Base-by-base conservation (phyloP, 495 filamentous ascomycete species). In the Aspergillus diversus region DNA sequence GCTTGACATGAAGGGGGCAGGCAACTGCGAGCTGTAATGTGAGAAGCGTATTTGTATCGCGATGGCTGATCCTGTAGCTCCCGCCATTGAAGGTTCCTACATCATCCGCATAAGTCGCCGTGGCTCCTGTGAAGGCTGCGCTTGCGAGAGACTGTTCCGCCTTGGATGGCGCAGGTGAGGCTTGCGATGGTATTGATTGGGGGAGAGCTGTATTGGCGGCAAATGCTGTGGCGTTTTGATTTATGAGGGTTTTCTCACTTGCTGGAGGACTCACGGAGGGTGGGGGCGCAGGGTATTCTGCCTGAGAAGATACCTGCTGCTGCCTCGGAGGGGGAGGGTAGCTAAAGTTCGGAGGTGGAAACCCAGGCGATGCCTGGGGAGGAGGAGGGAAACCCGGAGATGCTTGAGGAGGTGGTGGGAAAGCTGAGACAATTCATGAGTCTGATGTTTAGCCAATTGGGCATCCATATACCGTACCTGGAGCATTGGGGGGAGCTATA, bases 61-160 rank as follows among this genome's bases (percentile, higher is more conserved):
- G 84, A 69, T 99, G 95, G 66, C 92, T 95, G 74, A 99, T 92
- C 21, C 96, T 81, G 71, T 94, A 99, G 64, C 87, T 92, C 8
- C 95, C 95, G 11, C 95, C 95, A 77, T 98, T 97, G 82, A 99
- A 98, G 0, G 90, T 96, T 4, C 95, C 95, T 12, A 93, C 81
- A 57, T 95, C 91, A 73, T 98, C 95, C 7, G 63, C 50, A 0
- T 69, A 63, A 1, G 73, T 66, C 0, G 74, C 71, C 52, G 64
- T 65, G 13, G 59, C 59, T 17, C 63, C 63, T 4, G 37, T 33
- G 73, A 75, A 57, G 72, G 31, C 12, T n/a, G 16, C 33, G 35
- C 53, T 68, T 54, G 71, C 66, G 11, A 75, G 63, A 27, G 68
- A 68, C 43, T 69, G 69, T 0, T 60, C 35, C 4, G 56, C 47